Evolutionary conservation across 169 alveolate species (phyloP).

Genomic region (Plasmodium gonderi): DNA sequence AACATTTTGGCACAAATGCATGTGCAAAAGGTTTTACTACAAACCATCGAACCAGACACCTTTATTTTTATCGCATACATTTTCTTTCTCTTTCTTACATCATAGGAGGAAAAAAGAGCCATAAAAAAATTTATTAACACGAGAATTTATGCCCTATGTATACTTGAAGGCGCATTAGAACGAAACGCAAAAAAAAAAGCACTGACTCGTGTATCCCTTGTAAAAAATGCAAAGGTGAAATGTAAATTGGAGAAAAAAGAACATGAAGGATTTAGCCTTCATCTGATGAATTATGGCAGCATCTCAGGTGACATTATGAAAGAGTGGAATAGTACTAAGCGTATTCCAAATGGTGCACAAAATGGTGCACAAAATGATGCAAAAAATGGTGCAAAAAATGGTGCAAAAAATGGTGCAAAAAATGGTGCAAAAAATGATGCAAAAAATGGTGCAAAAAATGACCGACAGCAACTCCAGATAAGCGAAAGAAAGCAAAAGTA

Average conservation of each 20-base stretch:
- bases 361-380: too few relatives aligned
- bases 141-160: constrained; percentile 15
- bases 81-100: background rate
- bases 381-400: too few relatives aligned
- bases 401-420: too few relatives aligned
- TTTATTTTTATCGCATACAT: background rate
- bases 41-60: background rate
- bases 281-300: too few relatives aligned
- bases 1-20: too few relatives aligned
- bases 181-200: background rate
- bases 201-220: background rate
- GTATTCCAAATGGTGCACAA: too few relatives aligned
- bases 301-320: too few relatives aligned
- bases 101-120: constrained; percentile 33
- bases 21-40: background rate
- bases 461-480: background rate
- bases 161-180: constrained; percentile 18
- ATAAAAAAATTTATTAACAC: constrained; percentile 34
- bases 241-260: background rate
- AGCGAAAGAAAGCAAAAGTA: background rate
- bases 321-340: too few relatives aligned
- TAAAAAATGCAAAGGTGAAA: too few relatives aligned
- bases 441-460: too few relatives aligned
- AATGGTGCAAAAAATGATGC: too few relatives aligned
- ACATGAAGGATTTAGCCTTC: too few relatives aligned